Conservation (phyloP, 73 alveolate genomes). For the Paramecium bursaria region DNA sequence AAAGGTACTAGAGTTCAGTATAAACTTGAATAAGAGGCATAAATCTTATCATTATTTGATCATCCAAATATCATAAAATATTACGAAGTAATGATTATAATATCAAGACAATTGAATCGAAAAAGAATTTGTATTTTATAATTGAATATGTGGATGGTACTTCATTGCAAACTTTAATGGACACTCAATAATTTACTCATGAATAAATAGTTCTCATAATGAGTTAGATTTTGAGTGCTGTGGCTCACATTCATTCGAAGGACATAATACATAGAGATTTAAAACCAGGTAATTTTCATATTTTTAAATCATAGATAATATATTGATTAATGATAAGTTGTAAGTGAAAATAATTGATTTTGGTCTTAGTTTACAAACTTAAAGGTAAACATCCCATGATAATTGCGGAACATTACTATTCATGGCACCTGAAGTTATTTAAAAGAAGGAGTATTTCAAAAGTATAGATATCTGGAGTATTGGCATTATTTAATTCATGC, state of each 20-base stretch:
- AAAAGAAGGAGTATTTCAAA: conserved; percentile 73
- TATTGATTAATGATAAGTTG: conserved; percentile 51
- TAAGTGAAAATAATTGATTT: conserved; percentile 75
- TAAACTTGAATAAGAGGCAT: conserved; percentile 20
- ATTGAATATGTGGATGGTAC: conserved; percentile 48
- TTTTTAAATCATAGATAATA: conserved; percentile 42
- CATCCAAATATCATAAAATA: conserved; percentile 34
- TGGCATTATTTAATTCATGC: conserved; percentile 74
- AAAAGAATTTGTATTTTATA: conserved; percentile 31
- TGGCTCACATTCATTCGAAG: conserved; percentile 50
- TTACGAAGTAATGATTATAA: too few relatives aligned
- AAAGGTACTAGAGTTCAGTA: conserved; percentile 34
- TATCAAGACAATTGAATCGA: conserved; percentile 54
- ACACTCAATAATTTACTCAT: conserved; percentile 2
- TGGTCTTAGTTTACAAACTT: conserved; percentile 79
- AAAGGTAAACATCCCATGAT: conserved; percentile 66
- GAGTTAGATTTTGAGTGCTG: conserved; percentile 37
- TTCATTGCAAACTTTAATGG: not conserved
- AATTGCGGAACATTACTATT: conserved; percentile 78
- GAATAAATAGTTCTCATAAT: conserved; percentile 2
- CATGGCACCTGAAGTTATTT: conserved; percentile 83
- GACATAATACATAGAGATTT: conserved; percentile 81
- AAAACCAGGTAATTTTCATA: conserved; percentile 71
- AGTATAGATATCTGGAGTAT: conserved; percentile 80
- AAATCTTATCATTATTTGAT: not conserved